Evolutionary conservation across 2,329 filamentous ascomycete species (phyloP), one percentile per base, ranked within the genome.

Genomic region (Epichloe elymi): DNA sequence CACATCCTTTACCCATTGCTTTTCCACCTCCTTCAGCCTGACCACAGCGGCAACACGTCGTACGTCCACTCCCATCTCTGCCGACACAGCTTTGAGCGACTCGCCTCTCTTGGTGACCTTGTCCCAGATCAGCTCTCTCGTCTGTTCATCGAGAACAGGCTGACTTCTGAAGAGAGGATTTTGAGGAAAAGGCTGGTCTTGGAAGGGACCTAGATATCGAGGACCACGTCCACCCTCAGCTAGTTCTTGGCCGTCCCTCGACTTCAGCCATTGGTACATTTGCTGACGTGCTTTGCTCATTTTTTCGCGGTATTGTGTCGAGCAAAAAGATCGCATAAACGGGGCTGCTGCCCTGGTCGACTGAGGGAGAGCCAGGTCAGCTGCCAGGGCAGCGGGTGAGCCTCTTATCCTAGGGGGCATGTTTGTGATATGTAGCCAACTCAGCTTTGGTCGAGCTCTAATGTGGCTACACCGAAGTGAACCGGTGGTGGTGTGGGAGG

Each of bases 31-130:
- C 71, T 91, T 91, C 61, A 96, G 72, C 60, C 90, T 75, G 53
- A 95, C 85, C 19, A 95, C 86, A 20, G 90, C 90, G 30, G 83
- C 89, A 17, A 95, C 85, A 59, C 90, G 78, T 61, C 86, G 80
- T 67, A 95, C 84, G 61, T 93, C 88, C 23, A 95, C 79, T 30
- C 82, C 80, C 59, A 86, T 77, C 61, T 88, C 78, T 1, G 85
- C 84, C 62, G 87, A 90, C 19, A 94, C 86, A 42, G 78, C 78
- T 61, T 88, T 83, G 55, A 95, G 73, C 51, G 84, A 80, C 65
- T 83, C 74, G 53, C 83, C 83, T 14, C 79, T 65, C n/a, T 68
- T 63, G 55, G 80, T 80, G 14, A 94, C 80, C 58, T 79, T 77
- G 4, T 73, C 61, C 71, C 86, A 93, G 50, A 96, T 85, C 56